phyloP scores from a whole-genome alignment of 2,329 filamentous ascomycete species.

The Talaromyces sp. region DNA sequence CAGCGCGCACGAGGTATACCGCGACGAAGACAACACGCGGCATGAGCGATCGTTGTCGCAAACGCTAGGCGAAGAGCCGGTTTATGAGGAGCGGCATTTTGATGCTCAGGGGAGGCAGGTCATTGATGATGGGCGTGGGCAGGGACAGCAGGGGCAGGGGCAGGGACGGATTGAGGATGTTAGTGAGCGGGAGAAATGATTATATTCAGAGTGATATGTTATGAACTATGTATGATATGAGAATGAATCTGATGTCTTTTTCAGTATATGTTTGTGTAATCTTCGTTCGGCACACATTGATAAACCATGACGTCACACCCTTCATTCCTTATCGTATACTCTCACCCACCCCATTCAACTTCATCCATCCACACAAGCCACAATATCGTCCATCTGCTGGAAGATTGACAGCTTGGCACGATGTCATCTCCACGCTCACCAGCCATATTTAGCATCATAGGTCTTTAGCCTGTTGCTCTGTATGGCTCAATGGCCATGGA shows the following conservation, averaged over 20 bases:
- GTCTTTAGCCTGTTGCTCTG: neutral
- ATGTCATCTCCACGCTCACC: neutral
- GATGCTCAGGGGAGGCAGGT: conserved; percentile 16
- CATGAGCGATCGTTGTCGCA: conserved; percentile 16
- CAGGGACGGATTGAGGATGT: conserved; percentile 19
- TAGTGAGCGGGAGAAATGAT: conserved; percentile 4
- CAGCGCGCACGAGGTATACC: conserved; percentile 11
- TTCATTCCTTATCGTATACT: neutral
- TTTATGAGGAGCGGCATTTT: conserved; percentile 19
- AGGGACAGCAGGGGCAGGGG: neutral
- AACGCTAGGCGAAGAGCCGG: conserved; percentile 15
- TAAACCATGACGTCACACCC: conserved; percentile 1
- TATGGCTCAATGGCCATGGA: neutral
- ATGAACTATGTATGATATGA: neutral
- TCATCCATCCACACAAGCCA: neutral
- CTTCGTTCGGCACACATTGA: neutral
- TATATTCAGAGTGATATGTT: neutral
- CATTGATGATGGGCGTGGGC: neutral
- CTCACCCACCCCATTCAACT: neutral
- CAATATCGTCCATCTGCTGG: neutral
- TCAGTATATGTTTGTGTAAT: neutral
- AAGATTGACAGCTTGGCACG: neutral
- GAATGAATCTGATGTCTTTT: neutral
- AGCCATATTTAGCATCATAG: neutral
- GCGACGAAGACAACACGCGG: conserved; percentile 15